A percentile compares a stretch with the other conserved stretches of the same genome.
These are phyloP conservation scores for Venturia aucupariae DNA, from an alignment of 2,329 filamentous ascomycete genomes.

Conservation along the genomic window DNA sequence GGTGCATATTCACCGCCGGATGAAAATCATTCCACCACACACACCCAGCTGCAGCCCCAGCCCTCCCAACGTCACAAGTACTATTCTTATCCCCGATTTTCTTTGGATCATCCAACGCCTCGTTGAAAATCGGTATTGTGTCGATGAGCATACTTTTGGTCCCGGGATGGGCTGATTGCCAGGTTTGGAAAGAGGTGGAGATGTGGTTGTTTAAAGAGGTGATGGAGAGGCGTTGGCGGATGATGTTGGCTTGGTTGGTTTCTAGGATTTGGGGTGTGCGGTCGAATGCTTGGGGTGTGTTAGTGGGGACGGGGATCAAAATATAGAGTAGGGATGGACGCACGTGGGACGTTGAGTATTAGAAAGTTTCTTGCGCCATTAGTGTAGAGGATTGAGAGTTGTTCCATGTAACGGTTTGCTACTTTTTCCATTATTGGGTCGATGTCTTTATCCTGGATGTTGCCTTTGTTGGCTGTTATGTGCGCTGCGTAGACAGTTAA, in stretches of 20 bases:
- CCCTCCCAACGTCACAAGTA: not conserved
- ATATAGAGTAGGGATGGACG: not conserved
- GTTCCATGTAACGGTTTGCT: not conserved
- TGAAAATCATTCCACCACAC: slow-evolving; percentile 2
- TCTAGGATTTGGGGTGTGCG: not conserved
- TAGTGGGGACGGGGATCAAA: not conserved
- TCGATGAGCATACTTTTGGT: not conserved
- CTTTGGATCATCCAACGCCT: not conserved
- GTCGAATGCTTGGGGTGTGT: not conserved
- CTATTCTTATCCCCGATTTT: slow-evolving; percentile 7
- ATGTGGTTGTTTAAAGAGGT: not conserved
- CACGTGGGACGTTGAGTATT: not conserved
- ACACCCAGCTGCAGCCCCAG: not conserved
- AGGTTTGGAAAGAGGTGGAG: not conserved
- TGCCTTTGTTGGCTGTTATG: not conserved
- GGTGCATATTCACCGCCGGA: not conserved
- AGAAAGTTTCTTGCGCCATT: not conserved
- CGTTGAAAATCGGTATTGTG: not conserved
- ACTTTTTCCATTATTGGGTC: slow-evolving; percentile 2
- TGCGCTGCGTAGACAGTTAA: not conserved
- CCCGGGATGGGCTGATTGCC: not conserved
- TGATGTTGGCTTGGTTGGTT: not conserved
- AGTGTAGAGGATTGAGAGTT: not conserved
- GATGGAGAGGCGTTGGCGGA: not conserved
- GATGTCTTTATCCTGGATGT: not conserved